Base-by-base conservation (phyloP, 2,329 filamentous ascomycete genomes). In the Beauveria caledonica region DNA sequence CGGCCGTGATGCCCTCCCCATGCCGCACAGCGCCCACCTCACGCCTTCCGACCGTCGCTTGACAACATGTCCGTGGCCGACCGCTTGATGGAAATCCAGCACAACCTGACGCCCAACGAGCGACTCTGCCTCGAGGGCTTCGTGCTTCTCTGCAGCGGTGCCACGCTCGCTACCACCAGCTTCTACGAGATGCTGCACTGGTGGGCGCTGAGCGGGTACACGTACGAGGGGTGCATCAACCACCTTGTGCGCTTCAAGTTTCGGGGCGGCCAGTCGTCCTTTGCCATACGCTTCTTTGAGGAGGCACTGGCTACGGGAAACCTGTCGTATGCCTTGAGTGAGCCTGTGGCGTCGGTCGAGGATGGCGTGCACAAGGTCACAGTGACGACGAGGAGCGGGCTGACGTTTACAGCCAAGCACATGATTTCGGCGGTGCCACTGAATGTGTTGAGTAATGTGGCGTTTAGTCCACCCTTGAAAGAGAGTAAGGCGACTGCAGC, bases 141-240 rank as follows among this genome's bases (percentile, higher is more conserved):
- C 11, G 66, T 79, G 0, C 67, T 77, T 0, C 71, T 79, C 1
- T 74, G 72, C 62, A 77, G 76, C 54, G 75, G 77, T 5, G 74
- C 68, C 0, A 77, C 73, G 0, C 71, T 78, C 0, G 71, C 75
- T 10, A 77, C 74, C 0, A 75, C 72, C 0, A 75, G 73, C 23
- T 77, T 80, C 61, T 74, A 75, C 52, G 77, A 81, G 58, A 74
- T 80, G 36, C 66, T 81, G 19, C 77, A 77, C 60, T 79, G 77
- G 77, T 80, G 73, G 77, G 78, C 73, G 9, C 66, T 77, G 1
- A 70, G 70, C 58, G 76, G 71, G 29, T 77, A 77, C 64, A 72
- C 68, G 5, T 78, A 74, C 57, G 65, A 68, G 17, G 73, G 72
- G 1, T 76, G 72, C 44, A 68, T 76, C 27, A 70, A 75, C 29